Evolutionary conservation across 1,139 yeast genomes (phyloP).

Genomic region (Hanseniaspora uvarum): DNA sequence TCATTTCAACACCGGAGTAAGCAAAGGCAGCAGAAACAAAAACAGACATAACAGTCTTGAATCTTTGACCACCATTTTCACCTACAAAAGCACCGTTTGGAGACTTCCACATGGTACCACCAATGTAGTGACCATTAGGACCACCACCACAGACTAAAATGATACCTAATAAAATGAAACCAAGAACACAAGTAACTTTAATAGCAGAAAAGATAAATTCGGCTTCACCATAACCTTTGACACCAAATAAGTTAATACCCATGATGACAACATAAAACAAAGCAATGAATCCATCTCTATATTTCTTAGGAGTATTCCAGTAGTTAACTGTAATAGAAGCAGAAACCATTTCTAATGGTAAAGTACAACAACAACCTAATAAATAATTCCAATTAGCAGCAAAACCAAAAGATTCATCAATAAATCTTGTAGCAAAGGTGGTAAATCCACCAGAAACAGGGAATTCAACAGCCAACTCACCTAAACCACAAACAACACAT

Average conservation of each 20-base stretch:
- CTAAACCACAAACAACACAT: constrained; percentile 58
- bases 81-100: constrained; percentile 19
- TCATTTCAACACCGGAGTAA: constrained; percentile 58
- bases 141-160: constrained; percentile 65
- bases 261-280: constrained; percentile 52
- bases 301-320: constrained; percentile 38
- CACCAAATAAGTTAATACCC: constrained; percentile 55
- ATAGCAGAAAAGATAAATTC: constrained; percentile 53
- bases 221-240: constrained; percentile 52
- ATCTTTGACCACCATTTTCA: constrained; percentile 28
- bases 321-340: constrained; percentile 57
- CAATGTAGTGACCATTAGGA: constrained; percentile 48
- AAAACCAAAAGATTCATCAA: constrained; percentile 66
- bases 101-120: constrained; percentile 54
- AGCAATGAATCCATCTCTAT: constrained; percentile 37
- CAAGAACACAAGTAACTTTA: constrained; percentile 53
- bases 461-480: constrained; percentile 57
- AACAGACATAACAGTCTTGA: constrained; percentile 44
- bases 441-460: constrained; percentile 69
- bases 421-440: constrained; percentile 54
- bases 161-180: constrained; percentile 61
- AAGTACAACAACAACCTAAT: constrained; percentile 56
- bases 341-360: constrained; percentile 66
- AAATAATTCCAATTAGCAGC: constrained; percentile 68
- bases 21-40: constrained; percentile 50